Percentiles rank a stretch among this genome's conserved stretches.
Evolutionary conservation across 257 asterid genomes (phyloP).

Genomic region (Nemophila menziesii): DNA sequence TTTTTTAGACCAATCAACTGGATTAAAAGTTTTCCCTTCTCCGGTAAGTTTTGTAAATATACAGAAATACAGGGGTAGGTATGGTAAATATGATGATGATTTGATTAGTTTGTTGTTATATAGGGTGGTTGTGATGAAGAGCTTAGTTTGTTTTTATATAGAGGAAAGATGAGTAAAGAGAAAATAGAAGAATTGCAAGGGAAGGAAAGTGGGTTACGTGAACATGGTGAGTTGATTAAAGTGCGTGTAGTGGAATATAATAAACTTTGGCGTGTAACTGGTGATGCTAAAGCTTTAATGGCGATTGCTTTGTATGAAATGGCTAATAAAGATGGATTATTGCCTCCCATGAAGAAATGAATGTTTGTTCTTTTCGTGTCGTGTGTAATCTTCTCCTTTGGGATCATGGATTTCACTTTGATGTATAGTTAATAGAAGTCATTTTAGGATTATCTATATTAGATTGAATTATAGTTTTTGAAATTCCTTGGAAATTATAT

Average conservation of each 20-base stretch:
- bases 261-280: slow-evolving; percentile 66
- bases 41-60: too few relatives aligned
- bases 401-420: neutral
- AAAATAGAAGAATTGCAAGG: slow-evolving; percentile 55
- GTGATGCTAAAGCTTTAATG: slow-evolving; percentile 74
- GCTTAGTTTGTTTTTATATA: slow-evolving; percentile 55
- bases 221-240: slow-evolving; percentile 69
- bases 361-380: neutral
- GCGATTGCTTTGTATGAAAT: slow-evolving; percentile 77
- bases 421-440: neutral
- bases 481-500: neutral
- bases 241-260: slow-evolving; percentile 72
- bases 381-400: neutral
- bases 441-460: neutral
- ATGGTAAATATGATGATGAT: neutral
- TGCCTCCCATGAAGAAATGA: slow-evolving; percentile 25
- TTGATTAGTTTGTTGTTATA: slow-evolving; percentile 5
- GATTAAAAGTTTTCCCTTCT: slow-evolving; percentile 61
- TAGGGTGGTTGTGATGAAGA: slow-evolving; percentile 95
- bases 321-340: slow-evolving; percentile 65
- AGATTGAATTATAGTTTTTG: too few relatives aligned
- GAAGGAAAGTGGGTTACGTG: slow-evolving; percentile 72
- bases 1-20: slow-evolving; percentile 63
- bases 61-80: slow-evolving; percentile 4
- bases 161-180: slow-evolving; percentile 56